Evolutionary conservation across 805 yeast species (phyloP), one percentile per base, ranked within the genome.

Genomic region (Saccharomyces eubayanus): DNA sequence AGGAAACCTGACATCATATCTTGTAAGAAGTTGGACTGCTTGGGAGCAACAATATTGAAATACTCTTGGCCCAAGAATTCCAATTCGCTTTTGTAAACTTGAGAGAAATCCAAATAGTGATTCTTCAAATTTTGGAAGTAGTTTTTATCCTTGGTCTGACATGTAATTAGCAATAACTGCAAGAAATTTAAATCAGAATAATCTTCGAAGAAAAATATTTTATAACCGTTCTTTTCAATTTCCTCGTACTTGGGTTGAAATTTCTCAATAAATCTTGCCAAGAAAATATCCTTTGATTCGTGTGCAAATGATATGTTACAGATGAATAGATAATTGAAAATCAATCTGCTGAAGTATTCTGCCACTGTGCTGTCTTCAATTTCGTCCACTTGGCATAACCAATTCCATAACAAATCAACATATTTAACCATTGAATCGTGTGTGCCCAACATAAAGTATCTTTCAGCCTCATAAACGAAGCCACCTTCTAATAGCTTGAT

Each of bases 1-100:
- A 84, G 67, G 45, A 85, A 69, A 28, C 86, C 83, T 21, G 86
- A 80, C 96, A 94, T 88, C 76, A 92, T 74, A 60, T 82, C 84
- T 68, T 82, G 86, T 59, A 87, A 67, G 62, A 84, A 68, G 62
- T 85, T 84, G 1, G 71, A 71, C 57, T 78, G 83, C 51, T 75
- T 77, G 50, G 74, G 80, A 14, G 81, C 75, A 58, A 62, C 65
- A 55, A 88, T 79, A 11, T 79, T 81, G 62, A 85, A 88, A 66
- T 80, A 84, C 28, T 77, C 68, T 57, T 77, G 75, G 40, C 90
- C 96, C 55, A 88, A 68, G 52, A 73, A 75, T 46, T 75, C 80
- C 49, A 85, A 72, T 1, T 84, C 79, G 2, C 70, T 71, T 5
- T 62, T 56, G 50, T 66, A 68, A 31, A 59, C 56, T 24, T 28